These are phyloP conservation scores for Elongisporangium anandrum DNA, from an alignment of 352 stramenopile genomes.

Conservation along the genomic window DNA sequence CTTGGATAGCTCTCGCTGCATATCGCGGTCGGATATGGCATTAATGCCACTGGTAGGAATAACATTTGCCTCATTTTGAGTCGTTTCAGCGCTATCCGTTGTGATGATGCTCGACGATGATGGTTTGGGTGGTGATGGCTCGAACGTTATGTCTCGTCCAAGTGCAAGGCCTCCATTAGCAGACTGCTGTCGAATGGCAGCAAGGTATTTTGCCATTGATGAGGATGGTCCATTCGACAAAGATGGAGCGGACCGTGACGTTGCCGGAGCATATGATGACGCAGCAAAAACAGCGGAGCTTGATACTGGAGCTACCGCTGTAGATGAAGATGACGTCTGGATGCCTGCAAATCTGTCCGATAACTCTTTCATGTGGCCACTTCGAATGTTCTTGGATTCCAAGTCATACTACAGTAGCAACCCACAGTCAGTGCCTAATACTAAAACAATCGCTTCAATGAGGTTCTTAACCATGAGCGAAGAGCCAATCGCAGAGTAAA, in stretches of 20 bases:
- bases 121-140: not conserved
- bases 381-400: constrained; percentile 70
- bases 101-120: not conserved
- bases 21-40: constrained; percentile 45
- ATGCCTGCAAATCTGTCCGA: constrained; percentile 40
- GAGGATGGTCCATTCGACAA: constrained; percentile 11
- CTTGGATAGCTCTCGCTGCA: constrained; percentile 51
- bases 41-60: constrained; percentile 2
- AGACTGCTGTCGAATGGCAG: constrained; percentile 29
- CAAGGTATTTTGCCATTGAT: constrained; percentile 52
- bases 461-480: constrained; percentile 51
- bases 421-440: constrained; percentile 4
- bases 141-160: not conserved
- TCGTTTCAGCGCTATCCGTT: not conserved
- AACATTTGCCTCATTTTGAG: not conserved
- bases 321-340: constrained; percentile 2
- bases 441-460: no score
- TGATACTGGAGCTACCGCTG: not conserved
- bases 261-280: constrained; percentile 40
- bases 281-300: constrained; percentile 35
- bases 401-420: constrained; percentile 41
- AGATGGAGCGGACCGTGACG: constrained; percentile 15
- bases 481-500: constrained; percentile 65
- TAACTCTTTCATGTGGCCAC: constrained; percentile 72
- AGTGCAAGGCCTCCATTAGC: not conserved